Percentiles rank a stretch among this genome's conserved stretches.
Evolutionary conservation across 768 basidiomycete genomes (phyloP).

Genomic region (Lactarius vividus): DNA sequence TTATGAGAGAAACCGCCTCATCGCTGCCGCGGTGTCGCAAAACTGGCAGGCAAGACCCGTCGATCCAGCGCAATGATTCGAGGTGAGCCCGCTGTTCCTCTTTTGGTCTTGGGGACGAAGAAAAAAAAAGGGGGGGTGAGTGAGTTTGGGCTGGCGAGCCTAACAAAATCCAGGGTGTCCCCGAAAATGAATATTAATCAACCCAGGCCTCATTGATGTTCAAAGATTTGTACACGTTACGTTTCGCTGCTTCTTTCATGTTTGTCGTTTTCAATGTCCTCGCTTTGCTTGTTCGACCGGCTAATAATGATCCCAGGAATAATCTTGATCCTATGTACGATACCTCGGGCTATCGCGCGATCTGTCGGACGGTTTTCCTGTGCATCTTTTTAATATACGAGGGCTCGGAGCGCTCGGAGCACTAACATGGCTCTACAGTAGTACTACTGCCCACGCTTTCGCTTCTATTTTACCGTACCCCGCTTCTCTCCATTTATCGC

Average conservation of each 20-base stretch:
- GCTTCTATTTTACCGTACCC: slow-evolving; percentile 12
- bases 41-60: neutral
- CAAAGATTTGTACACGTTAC: neutral
- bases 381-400: slow-evolving; percentile 6
- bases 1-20: neutral
- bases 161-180: neutral
- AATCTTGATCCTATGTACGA: neutral
- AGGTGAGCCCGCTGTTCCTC: neutral
- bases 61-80: neutral
- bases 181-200: neutral
- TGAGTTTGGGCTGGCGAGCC: neutral
- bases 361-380: neutral
- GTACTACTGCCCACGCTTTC: neutral
- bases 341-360: neutral
- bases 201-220: neutral
- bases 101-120: neutral
- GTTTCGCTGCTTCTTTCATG: neutral
- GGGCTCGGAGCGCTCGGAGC: slow-evolving; percentile 11
- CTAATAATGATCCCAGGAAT: neutral
- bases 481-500: neutral
- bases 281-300: neutral
- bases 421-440: neutral
- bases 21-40: neutral
- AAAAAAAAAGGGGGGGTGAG: neutral
- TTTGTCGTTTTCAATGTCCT: neutral